Conservation (phyloP, 352 stramenopile species). For the Pythium chondricola region DNA sequence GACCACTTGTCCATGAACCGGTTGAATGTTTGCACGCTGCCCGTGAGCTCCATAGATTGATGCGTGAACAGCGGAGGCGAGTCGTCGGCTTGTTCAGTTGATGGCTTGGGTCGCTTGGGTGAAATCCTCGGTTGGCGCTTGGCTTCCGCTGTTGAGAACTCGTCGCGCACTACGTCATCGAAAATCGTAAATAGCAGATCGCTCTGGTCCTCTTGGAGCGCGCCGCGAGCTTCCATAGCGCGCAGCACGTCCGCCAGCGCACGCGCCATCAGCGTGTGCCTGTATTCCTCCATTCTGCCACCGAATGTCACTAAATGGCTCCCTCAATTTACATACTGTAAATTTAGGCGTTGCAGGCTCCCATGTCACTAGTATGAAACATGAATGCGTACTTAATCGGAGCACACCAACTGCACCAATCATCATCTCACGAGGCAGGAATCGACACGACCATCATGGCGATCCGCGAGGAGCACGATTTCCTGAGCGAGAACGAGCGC, state of each 20-base stretch:
- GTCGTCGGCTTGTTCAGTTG: background rate
- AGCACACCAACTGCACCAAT: background rate
- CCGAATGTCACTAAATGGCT: conserved; percentile 5
- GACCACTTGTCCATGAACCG: conserved; percentile 64
- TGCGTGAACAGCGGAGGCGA: conserved; percentile 35
- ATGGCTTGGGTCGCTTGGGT: background rate
- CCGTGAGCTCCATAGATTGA: conserved; percentile 32
- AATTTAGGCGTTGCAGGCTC: too few species aligned
- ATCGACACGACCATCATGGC: background rate
- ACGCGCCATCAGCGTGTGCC: conserved; percentile 49
- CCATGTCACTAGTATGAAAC: conserved; percentile 2
- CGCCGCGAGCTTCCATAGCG: conserved; percentile 28
- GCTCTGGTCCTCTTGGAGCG: conserved; percentile 22
- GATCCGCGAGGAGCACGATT: conserved; percentile 28
- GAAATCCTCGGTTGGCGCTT: background rate
- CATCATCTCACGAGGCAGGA: conserved; percentile 31
- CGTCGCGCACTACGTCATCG: conserved; percentile 33
- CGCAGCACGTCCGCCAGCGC: conserved; percentile 59
- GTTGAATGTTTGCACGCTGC: conserved; percentile 49
- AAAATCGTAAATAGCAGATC: conserved; percentile 53
- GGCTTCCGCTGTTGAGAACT: conserved; percentile 18
- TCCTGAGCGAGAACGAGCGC: conserved; percentile 74
- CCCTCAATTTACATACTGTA: too few species aligned
- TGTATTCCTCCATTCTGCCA: conserved; percentile 53
- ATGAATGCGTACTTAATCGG: conserved; percentile 3